phyloP scores from a whole-genome alignment of 2,329 filamentous ascomycete species.

The Cryoendolithus antarcticus region DNA sequence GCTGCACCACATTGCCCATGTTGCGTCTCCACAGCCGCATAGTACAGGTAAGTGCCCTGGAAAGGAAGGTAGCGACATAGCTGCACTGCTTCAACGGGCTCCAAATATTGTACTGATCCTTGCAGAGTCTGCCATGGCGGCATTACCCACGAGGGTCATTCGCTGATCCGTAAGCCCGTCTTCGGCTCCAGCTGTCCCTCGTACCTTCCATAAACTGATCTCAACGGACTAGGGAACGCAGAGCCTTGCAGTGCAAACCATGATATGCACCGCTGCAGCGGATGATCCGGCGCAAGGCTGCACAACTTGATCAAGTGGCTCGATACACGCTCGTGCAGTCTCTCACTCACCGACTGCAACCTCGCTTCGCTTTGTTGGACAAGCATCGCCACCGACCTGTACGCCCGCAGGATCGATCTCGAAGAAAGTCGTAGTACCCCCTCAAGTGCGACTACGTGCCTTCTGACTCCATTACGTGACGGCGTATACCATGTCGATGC shows the following conservation, averaged over 20 bases:
- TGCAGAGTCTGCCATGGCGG: background rate
- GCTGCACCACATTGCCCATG: slow-evolving; percentile 1
- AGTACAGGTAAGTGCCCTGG: slow-evolving; percentile 1
- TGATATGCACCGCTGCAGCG: slow-evolving; percentile 1
- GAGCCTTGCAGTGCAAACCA: background rate
- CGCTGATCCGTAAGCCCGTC: background rate
- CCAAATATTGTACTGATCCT: background rate
- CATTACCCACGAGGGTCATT: background rate
- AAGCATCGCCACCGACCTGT: background rate
- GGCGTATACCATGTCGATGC: background rate
- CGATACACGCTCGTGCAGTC: background rate
- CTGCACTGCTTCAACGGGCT: background rate
- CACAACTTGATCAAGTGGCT: background rate
- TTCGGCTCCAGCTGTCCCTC: background rate
- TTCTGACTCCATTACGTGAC: background rate
- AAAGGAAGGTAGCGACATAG: slow-evolving; percentile 2
- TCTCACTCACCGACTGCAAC: background rate
- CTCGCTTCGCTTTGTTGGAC: background rate
- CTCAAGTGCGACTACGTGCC: background rate
- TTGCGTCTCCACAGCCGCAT: background rate
- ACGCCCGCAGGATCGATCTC: background rate
- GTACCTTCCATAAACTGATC: background rate
- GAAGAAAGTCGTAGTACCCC: background rate
- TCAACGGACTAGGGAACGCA: background rate
- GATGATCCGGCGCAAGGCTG: background rate